Evolutionary conservation across 176 grass and related monocot genomes (phyloP), one percentile per base, ranked within the genome.

Genomic region (Tillandsia leiboldiana): DNA sequence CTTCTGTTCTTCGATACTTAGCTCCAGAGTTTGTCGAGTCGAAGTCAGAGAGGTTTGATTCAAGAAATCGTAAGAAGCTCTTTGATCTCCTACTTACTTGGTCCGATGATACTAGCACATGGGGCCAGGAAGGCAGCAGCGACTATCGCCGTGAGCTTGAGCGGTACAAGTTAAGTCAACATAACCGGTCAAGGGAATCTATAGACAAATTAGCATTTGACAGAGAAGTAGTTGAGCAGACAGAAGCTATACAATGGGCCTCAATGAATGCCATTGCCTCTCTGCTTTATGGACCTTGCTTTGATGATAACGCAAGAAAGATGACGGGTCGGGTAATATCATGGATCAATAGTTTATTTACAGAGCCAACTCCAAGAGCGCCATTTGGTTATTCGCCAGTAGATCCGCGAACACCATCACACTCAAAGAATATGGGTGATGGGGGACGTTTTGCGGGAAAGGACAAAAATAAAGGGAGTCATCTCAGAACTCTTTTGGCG

Each of bases 301-400:
- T 97, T 75, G 93, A 97, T 97, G 93, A 97, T 71, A 97, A 92
- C 81, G 79, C 89, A 33, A 97, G 94, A 79, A 97, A 97, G 69
- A 83, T 97, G 86, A 73, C 68, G 67, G 94, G 94, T 42, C 68
- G 79, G 18, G 84, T 92, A 68, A 87, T 97, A 65, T 81, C 63
- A 64, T 92, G 94, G 94, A 92, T 92, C 63, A 90, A 97, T 73
- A 80, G 64, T 61, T 85, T 97, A 59, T 87, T 90, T 63, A 65
- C 75, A 51, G 94, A 97, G 74, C 89, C 80, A 81, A 65, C 76
- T 67, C 49, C 80, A 70, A 89, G 84, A 71, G 86, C 73, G 83
- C 89, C 81, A 59, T 82, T 87, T 77, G 89, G 94, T 28, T 88
- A 87, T 89, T 97, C 89, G 28, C 94, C 93, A 42, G 86, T 75